Evolutionary conservation across 2,329 filamentous ascomycete genomes (phyloP), one percentile per base, ranked within the genome.

Genomic region (Epichloe gansuensis): DNA sequence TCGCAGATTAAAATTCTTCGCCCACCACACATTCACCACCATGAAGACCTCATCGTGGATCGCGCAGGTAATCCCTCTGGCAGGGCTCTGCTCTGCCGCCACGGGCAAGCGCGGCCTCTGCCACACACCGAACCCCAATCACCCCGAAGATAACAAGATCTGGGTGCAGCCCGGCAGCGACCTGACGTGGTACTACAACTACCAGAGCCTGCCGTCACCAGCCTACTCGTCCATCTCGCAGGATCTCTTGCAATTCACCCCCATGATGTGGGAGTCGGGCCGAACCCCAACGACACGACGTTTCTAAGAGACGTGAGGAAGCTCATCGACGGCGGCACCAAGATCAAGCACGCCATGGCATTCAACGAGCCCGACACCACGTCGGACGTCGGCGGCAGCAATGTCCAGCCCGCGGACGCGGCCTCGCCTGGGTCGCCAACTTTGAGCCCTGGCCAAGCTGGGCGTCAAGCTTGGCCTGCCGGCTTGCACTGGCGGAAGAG

Each of bases 131-230:
- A 78, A 81, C 54, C 57, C 68, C 5, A 63, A 76, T 1, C 69
- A 75, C 53, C 74, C 80, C 0, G 54, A 71, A 15, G 87, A 91
- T 68, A 80, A 88, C 68, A 64, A 74, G 46, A 73, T 85, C 60
- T 91, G 86, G 84, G 69, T 74, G 11, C 65, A 72, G 44, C 50
- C 70, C 5, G 74, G 72, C 39, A 79, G 77, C 17, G 77, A 81
- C 43, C 68, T 91, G 52, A 85, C 81, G 3, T 93, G 88, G 88
- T 93, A 93, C 73, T 93, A 91, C 76, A 91, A 91, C 72, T 93
- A 91, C 67, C 67, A 70, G 28, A 62, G 73, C 21, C 63, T 66
- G 3, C 85, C 86, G 1, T 79, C 82, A 0, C 56, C 73, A 0
- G 70, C 70, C 43, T 83, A 76, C 62, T 58, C 66, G 42, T 66